These are phyloP conservation scores for Ophiostoma himal-ulmi DNA, from an alignment of 2,329 filamentous ascomycete genomes.

Conservation along the genomic window DNA sequence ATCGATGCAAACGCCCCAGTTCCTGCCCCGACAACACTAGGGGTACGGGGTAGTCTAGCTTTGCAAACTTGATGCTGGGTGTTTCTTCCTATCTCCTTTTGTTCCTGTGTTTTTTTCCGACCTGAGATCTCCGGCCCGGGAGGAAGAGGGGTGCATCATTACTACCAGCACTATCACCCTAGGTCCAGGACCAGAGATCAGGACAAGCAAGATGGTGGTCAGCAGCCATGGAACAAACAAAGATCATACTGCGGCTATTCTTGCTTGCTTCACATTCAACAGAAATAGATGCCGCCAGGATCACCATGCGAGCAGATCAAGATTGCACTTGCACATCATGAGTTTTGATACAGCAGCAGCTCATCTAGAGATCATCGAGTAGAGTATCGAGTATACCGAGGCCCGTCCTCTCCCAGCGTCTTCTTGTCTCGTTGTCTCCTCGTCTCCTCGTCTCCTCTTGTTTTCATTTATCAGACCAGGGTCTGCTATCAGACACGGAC, in stretches of 20 bases:
- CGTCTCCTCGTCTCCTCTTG: neutral
- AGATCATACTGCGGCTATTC: constrained; percentile 7
- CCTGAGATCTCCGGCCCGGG: neutral
- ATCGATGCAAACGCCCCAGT: neutral
- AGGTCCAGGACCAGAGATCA: neutral
- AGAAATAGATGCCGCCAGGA: neutral
- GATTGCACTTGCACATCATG: neutral
- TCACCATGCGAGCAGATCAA: neutral
- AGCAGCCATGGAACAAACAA: neutral
- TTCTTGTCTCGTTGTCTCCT: neutral
- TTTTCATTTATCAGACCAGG: neutral
- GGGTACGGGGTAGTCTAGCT: neutral
- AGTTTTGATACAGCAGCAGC: neutral
- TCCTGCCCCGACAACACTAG: neutral
- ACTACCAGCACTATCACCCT: neutral
- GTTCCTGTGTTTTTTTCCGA: neutral
- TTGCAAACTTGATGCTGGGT: neutral
- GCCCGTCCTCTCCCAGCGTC: neutral
- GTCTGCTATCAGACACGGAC: neutral
- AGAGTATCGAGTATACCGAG: neutral
- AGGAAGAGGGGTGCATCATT: neutral
- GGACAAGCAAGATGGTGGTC: neutral
- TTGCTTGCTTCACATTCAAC: neutral
- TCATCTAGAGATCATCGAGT: neutral
- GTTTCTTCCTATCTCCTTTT: neutral